Evolutionary conservation across 345 rosid species (phyloP).

Genomic region (Dipteronia sinensis): DNA sequence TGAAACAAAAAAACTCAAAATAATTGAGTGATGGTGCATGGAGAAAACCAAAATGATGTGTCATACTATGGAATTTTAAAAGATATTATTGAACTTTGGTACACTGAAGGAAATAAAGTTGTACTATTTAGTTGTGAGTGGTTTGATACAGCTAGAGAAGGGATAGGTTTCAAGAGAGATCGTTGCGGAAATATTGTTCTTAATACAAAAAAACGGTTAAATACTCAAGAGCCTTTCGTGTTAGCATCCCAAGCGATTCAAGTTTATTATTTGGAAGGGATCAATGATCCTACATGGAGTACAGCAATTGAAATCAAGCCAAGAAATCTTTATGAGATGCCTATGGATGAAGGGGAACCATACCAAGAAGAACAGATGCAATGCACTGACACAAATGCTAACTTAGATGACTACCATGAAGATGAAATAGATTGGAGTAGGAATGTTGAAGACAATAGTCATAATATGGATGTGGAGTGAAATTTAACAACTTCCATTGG

Average conservation of each 20-base stretch:
- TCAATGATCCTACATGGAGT: not conserved
- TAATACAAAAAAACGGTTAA: no score
- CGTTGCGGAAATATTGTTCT: not conserved
- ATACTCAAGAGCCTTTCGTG: not conserved
- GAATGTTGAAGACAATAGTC: not conserved
- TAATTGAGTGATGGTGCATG: no score
- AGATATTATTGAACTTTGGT: slow-evolving; percentile 6
- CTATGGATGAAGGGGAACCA: not conserved
- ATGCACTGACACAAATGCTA: not conserved
- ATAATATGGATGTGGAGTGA: not conserved
- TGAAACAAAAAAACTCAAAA: no score
- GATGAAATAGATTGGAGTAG: not conserved
- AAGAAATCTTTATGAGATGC: not conserved
- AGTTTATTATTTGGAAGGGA: not conserved
- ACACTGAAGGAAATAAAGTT: slow-evolving; percentile 3
- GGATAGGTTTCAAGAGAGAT: not conserved
- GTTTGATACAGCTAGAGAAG: not conserved
- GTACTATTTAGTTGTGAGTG: slow-evolving; percentile 10
- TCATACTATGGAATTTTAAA: slow-evolving; percentile 14
- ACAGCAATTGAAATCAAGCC: not conserved
- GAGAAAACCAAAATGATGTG: not conserved
- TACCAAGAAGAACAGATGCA: not conserved
- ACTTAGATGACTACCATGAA: not conserved
- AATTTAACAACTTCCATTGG: no score
- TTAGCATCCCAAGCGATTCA: not conserved